Base-by-base conservation (phyloP, 2,329 filamentous ascomycete species). In the Cucurbitaria berberidis region DNA sequence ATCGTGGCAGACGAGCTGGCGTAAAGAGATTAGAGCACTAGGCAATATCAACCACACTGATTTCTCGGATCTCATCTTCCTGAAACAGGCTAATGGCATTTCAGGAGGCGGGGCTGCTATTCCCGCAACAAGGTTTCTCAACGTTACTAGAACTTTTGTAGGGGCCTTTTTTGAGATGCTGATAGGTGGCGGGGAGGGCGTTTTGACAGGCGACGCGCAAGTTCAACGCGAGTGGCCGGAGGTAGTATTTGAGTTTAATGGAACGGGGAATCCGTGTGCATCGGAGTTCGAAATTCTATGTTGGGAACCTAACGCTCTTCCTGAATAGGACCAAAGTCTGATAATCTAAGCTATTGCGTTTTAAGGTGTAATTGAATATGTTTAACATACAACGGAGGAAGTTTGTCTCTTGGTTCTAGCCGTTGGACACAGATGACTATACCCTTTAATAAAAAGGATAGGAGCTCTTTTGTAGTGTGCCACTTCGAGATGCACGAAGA, bases 61-160 rank as follows among this genome's bases (percentile, higher is more conserved):
- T 41, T 63, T 54, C 47, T 58, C 57, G 0, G 58, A 57, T 47
- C 22, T 54, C n/a, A 53, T 61, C 10, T 46, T 61, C 2, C 24
- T 55, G 46, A 55, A 55, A 39, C 50, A 61, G 24, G 49, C 32
- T 9, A 46, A 48, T n/a, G 51, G 58, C 0, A 32, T 59, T 18
- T 24, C 51, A 3, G 54, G 57, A 11, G 53, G 55, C 24, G 19
- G 29, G 27, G 51, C 45, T 8, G 41, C 48, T 3, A 40, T 59
- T 5, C 29, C 40, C 9, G 59, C 57, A 11, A 38, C 45, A 29
- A 50, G 55, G 24, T 50, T 59, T 34, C 22, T 61, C 15, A 38
- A 57, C 24, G 42, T 55, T 3, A 32, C 35, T 7, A 52, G 55
- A 27, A 52, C 27, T 19, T 35, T 59, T 21, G 53, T 57, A 15